These are phyloP conservation scores for Phaeolepiota aurea DNA, from an alignment of 768 basidiomycete genomes.

Conservation along the genomic window DNA sequence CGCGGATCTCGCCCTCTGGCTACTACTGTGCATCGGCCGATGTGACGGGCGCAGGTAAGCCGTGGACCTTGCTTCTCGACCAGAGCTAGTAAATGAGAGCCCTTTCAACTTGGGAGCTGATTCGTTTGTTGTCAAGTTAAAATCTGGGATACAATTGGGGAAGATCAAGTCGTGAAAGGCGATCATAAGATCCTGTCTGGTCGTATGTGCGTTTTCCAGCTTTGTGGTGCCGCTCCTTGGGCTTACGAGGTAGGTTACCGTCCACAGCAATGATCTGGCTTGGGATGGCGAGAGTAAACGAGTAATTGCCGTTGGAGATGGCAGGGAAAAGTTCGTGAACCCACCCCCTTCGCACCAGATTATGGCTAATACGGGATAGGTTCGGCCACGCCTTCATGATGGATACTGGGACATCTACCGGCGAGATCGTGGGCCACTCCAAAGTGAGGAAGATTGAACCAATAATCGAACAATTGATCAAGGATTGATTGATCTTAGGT, in stretches of 20 bases:
- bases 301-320: conserved; percentile 92
- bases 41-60: conserved; percentile 62
- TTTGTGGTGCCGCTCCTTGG: no score
- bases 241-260: no score
- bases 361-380: conserved; percentile 25
- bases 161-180: conserved; percentile 74
- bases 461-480: no score
- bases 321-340: conserved; percentile 66
- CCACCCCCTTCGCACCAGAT: not conserved
- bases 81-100: no score
- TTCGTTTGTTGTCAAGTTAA: conserved; percentile 39
- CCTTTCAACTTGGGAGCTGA: not conserved
- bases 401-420: conserved; percentile 77
- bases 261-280: conserved; percentile 75
- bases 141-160: conserved; percentile 89
- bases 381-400: conserved; percentile 81
- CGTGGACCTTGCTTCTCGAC: conserved; percentile 10
- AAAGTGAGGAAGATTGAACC: conserved; percentile 52
- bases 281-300: conserved; percentile 98
- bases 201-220: conserved; percentile 47
- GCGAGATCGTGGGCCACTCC: conserved; percentile 83
- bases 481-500: conserved; percentile 29
- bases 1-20: conserved; percentile 87
- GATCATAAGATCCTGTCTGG: conserved; percentile 74
- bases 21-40: conserved; percentile 95